These are phyloP conservation scores for Cymbopogon citratus DNA, from an alignment of 176 grass and related monocot species.

Conservation along the genomic window DNA sequence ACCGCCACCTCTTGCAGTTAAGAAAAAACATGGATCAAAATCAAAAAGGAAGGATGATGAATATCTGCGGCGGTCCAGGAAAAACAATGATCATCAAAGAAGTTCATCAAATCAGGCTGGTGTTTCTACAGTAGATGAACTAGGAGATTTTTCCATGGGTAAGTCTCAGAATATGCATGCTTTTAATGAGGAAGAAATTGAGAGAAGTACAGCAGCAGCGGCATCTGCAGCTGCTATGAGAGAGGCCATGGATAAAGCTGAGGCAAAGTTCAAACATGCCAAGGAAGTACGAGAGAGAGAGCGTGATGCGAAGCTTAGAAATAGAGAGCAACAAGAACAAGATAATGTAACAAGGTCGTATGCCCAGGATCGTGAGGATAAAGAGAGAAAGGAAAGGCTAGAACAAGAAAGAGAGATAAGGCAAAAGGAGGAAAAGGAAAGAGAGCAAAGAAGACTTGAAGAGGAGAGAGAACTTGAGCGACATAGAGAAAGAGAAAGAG, in stretches of 20 bases:
- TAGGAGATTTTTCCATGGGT: conserved; percentile 77
- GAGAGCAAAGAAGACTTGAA: conserved; percentile 54
- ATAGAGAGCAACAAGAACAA: conserved; percentile 44
- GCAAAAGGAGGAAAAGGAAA: conserved; percentile 47
- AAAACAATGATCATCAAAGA: conserved; percentile 52
- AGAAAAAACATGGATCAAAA: conserved; percentile 41
- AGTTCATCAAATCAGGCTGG: conserved; percentile 41
- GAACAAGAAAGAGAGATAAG: conserved; percentile 43
- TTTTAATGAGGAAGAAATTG: conserved; percentile 55
- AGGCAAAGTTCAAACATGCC: conserved; percentile 94
- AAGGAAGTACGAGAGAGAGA: conserved; percentile 82
- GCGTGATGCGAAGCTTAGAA: conserved; percentile 62
- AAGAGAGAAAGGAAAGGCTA: conserved; percentile 42
- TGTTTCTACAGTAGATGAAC: conserved; percentile 61
- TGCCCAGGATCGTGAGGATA: conserved; percentile 41
- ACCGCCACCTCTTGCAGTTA: conserved; percentile 67
- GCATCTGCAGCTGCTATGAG: conserved; percentile 95
- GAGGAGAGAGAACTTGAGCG: conserved; percentile 51
- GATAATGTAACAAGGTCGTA: conserved; percentile 32
- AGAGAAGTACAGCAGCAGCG: conserved; percentile 59
- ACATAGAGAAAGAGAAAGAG: conserved; percentile 60
- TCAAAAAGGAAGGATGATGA: conserved; percentile 44
- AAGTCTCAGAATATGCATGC: conserved; percentile 51
- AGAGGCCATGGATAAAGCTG: conserved; percentile 92
- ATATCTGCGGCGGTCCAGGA: conserved; percentile 25